phyloP scores from a whole-genome alignment of 2,329 filamentous ascomycete species.

The Myriosclerotinia duriaeana region DNA sequence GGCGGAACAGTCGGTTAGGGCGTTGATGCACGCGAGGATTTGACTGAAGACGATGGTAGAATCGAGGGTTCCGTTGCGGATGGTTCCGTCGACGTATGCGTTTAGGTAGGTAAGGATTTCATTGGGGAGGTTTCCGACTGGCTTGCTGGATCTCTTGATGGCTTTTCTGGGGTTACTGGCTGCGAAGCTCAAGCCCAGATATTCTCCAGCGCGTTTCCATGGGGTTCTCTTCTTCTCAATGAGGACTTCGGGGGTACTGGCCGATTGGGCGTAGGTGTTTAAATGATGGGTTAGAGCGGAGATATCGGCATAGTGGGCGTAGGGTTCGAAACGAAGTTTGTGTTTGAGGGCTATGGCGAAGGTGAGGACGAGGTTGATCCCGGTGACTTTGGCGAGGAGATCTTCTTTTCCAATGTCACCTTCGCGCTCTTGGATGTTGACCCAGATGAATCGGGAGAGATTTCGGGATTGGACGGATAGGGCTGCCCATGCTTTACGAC shows the following conservation, averaged over 20 bases:
- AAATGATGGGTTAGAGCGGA: conserved; percentile 68
- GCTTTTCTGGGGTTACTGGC: conserved; percentile 75
- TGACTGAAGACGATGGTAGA: conserved; percentile 35
- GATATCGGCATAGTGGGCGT: conserved; percentile 73
- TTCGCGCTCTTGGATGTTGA: conserved; percentile 66
- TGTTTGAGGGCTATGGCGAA: conserved; percentile 80
- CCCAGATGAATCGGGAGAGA: conserved; percentile 78
- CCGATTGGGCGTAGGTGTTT: conserved; percentile 68
- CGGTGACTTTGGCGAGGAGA: conserved; percentile 62
- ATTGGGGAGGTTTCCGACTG: conserved; percentile 78
- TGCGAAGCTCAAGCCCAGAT: conserved; percentile 74
- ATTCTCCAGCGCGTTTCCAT: conserved; percentile 67
- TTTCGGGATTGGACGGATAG: conserved; percentile 62
- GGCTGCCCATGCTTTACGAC: conserved; percentile 61
- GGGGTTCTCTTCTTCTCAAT: conserved; percentile 30
- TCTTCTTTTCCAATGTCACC: conserved; percentile 61
- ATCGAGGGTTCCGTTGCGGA: conserved; percentile 42
- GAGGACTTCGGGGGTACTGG: conserved; percentile 44
- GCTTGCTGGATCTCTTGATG: conserved; percentile 69
- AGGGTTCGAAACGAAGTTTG: conserved; percentile 79
- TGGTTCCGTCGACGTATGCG: conserved; percentile 34
- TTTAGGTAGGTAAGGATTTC: conserved; percentile 76
- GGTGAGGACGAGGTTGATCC: conserved; percentile 74
- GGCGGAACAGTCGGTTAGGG: conserved; percentile 70
- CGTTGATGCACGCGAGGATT: conserved; percentile 45